Base-by-base conservation (phyloP, 2,329 filamentous ascomycete genomes). In the Waltergamsia citrina region DNA sequence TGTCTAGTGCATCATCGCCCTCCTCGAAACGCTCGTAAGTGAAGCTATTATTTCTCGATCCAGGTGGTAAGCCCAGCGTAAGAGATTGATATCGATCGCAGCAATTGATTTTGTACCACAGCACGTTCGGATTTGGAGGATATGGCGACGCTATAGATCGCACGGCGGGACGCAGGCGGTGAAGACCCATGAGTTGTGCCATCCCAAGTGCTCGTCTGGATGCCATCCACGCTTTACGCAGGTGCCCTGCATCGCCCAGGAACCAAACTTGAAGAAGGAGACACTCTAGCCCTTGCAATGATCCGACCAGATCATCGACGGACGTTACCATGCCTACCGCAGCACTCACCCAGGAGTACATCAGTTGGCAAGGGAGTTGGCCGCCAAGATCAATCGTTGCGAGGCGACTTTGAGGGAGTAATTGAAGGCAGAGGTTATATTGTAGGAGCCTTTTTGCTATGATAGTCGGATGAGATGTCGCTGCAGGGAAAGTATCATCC, bases 221-320 rank as follows among this genome's bases (percentile, higher is more conserved):
- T 6, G 55, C 59, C 16, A 77, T 48, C 71, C 71, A 78, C 3
- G 69, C 57, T 29, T 68, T 67, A 16, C 70, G 63, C 3, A 74
- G 52, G 29, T 71, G 71, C 1, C 73, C 73, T 1, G 57, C 59
- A 36, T 74, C 72, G 24, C 59, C 56, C 34, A 73, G 65, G 42
- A 65, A 71, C 34, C 68, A 48, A 14, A 59, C 56, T 24, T 69
- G 55, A 0, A 77, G 47, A 16, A 65, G 45, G 1, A 77, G 50
- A 33, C 65, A 66, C 46, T 74, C 66, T 1, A 76, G 45, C 3
- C 70, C 71, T 44, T 76, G 70, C 2, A 67, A 44, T 4, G 62
- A 67, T 16, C 63, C 63, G 1, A 69, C 49, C 4, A 77, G 50
- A 25, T 71, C 64, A 29, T 75, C 67, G 24, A 72, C 64, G 4